phyloP scores from a whole-genome alignment of 441 rosid species.

The Aquilaria agallochum region DNA sequence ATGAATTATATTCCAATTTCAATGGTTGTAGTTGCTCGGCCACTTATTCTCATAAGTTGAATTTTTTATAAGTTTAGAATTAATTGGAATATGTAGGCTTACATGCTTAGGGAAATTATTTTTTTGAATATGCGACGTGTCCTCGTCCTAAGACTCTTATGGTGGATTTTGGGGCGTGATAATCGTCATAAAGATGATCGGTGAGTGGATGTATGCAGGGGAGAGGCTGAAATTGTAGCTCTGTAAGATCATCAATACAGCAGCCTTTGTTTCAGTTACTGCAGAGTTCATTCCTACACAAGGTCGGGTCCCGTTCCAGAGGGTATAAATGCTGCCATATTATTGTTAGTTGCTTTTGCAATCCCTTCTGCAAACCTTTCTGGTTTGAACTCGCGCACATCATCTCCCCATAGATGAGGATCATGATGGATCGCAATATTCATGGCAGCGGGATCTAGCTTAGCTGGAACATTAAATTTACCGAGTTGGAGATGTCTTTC shows the following conservation, averaged over 20 bases:
- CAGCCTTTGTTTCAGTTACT: constrained; percentile 25
- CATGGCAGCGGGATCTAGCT: constrained; percentile 11
- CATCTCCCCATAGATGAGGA: constrained; percentile 25
- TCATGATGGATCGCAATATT: constrained; percentile 26
- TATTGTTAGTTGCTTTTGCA: constrained; percentile 37
- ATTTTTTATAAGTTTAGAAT: too few relatives aligned
- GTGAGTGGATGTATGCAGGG: background rate
- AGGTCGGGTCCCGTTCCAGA: constrained; percentile 2
- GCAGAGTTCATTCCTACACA: constrained; percentile 32
- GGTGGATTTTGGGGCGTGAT: too few relatives aligned
- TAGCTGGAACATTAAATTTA: constrained; percentile 24
- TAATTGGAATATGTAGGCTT: too few relatives aligned
- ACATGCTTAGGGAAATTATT: too few relatives aligned
- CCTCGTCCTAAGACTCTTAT: too few relatives aligned
- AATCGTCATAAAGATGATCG: background rate
- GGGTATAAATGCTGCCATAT: constrained; percentile 27
- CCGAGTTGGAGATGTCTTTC: constrained; percentile 19
- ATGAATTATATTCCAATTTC: too few relatives aligned
- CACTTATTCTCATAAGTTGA: too few relatives aligned
- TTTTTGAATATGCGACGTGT: too few relatives aligned
- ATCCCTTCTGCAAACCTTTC: constrained; percentile 37
- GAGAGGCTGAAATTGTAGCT: constrained; percentile 5
- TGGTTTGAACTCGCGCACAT: constrained; percentile 30
- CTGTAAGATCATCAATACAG: constrained; percentile 40
- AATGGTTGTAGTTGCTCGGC: too few relatives aligned